Percentiles rank a stretch among this genome's conserved stretches.
Evolutionary conservation across 169 alveolate species (phyloP).

Genomic region (Eimeria maxima): DNA sequence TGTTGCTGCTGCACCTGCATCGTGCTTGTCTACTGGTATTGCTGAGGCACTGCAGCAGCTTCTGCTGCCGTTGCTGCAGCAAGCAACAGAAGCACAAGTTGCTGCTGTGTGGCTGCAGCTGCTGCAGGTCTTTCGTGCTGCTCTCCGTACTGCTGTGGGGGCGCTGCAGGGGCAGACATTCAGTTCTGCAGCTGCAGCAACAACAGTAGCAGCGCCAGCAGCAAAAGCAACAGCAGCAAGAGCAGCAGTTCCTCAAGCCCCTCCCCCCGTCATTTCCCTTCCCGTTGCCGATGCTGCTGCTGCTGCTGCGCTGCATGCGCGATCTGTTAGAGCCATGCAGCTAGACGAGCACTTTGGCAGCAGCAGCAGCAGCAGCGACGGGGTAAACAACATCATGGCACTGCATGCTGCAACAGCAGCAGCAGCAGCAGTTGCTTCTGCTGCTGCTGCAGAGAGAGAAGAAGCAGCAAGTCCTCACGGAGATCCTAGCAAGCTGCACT

Average conservation of each 20-base stretch:
- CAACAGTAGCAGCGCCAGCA: neutral
- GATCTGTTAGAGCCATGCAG: no score
- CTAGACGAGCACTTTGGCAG: no score
- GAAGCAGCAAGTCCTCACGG: constrained; percentile 24
- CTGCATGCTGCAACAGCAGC: constrained; percentile 26
- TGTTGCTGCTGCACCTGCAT: constrained; percentile 54
- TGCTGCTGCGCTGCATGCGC: no score
- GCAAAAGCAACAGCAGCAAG: constrained; percentile 12
- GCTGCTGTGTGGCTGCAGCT: constrained; percentile 43
- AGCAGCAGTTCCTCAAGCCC: neutral
- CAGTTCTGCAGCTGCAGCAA: neutral
- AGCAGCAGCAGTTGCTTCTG: neutral
- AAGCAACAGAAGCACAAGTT: constrained; percentile 11
- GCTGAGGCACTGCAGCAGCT: constrained; percentile 45
- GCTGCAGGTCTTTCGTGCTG: neutral
- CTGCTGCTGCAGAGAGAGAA: constrained; percentile 53
- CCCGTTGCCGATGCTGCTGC: constrained; percentile 39
- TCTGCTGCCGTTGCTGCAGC: constrained; percentile 10
- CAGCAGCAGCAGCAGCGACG: constrained; percentile 12
- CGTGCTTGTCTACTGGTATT: constrained; percentile 19
- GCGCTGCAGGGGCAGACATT: constrained; percentile 18
- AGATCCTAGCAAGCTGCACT: neutral
- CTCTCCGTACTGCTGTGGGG: constrained; percentile 15
- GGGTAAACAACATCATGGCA: constrained; percentile 27
- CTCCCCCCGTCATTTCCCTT: neutral